These are phyloP conservation scores for Alternaria arborescens DNA, from an alignment of 2,329 filamentous ascomycete species.

Conservation along the genomic window DNA sequence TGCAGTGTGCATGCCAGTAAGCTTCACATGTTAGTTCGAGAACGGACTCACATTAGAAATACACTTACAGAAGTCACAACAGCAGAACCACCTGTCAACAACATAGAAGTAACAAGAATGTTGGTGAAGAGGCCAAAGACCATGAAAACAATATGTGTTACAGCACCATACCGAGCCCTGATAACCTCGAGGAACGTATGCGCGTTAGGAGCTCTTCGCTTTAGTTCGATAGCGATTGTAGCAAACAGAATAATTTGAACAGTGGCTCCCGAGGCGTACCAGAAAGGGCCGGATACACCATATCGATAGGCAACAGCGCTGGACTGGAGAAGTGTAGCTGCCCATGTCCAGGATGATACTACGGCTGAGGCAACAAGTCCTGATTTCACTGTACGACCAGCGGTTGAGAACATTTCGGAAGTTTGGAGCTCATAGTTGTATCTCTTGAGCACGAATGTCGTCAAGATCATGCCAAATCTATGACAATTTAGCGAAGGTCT, in stretches of 20 bases:
- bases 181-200: constrained; percentile 87
- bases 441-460: constrained; percentile 73
- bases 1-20: constrained; percentile 78
- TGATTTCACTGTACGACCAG: constrained; percentile 86
- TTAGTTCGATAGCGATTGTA: constrained; percentile 88
- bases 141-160: constrained; percentile 80
- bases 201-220: constrained; percentile 85
- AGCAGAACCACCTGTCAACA: constrained; percentile 83
- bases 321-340: constrained; percentile 80
- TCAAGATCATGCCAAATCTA: constrained; percentile 73
- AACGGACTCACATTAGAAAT: background rate
- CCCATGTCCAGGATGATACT: constrained; percentile 95
- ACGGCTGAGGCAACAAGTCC: constrained; percentile 88
- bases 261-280: constrained; percentile 65
- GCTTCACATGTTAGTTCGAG: constrained; percentile 59
- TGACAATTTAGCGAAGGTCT: constrained; percentile 16
- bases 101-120: constrained; percentile 87
- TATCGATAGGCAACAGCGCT: constrained; percentile 85
- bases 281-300: constrained; percentile 72
- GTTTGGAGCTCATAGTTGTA: constrained; percentile 84
- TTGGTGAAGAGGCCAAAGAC: constrained; percentile 83
- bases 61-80: constrained; percentile 58
- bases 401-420: constrained; percentile 91
- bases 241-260: constrained; percentile 80
- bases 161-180: constrained; percentile 77